Percentiles rank a stretch among this genome's conserved stretches.
phyloP scores from a whole-genome alignment of 2,329 filamentous ascomycete genomes.

The Pezizomycotina sp. region DNA sequence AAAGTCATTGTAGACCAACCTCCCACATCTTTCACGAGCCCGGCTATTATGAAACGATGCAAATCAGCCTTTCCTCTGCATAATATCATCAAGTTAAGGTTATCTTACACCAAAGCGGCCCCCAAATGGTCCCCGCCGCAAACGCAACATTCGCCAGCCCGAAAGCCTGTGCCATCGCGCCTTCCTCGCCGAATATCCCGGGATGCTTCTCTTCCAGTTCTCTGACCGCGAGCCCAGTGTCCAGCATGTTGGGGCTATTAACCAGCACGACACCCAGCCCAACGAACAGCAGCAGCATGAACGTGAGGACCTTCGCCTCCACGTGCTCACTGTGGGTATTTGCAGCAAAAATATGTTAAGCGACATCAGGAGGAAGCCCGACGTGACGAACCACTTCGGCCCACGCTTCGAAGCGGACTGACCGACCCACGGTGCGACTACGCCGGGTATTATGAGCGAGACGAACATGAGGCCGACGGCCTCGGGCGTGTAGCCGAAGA shows the following conservation, averaged over 20 bases:
- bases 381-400: constrained; percentile 10
- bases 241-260: constrained; percentile 12
- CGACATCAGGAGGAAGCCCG: constrained; percentile 6
- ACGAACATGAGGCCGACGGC: constrained; percentile 14
- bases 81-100: no score
- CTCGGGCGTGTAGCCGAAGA: constrained; percentile 16
- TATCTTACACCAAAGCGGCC: constrained; percentile 18
- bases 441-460: constrained; percentile 14
- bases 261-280: constrained; percentile 13
- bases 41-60: no score
- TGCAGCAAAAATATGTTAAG: constrained; percentile 8
- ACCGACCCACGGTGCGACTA: constrained; percentile 15
- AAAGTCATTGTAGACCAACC: no score
- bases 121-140: constrained; percentile 15
- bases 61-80: no score
- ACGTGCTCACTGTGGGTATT: constrained; percentile 7
- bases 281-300: constrained; percentile 9
- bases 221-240: constrained; percentile 16
- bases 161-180: constrained; percentile 17
- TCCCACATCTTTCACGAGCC: no score
- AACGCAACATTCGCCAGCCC: constrained; percentile 17
- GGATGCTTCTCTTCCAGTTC: constrained; percentile 16
- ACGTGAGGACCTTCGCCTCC: constrained; percentile 7
- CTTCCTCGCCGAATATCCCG: constrained; percentile 16
- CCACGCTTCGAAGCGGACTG: constrained; percentile 13